These are phyloP conservation scores for Alectoria sarmentosa DNA, from an alignment of 495 filamentous ascomycete genomes.

Conservation along the genomic window DNA sequence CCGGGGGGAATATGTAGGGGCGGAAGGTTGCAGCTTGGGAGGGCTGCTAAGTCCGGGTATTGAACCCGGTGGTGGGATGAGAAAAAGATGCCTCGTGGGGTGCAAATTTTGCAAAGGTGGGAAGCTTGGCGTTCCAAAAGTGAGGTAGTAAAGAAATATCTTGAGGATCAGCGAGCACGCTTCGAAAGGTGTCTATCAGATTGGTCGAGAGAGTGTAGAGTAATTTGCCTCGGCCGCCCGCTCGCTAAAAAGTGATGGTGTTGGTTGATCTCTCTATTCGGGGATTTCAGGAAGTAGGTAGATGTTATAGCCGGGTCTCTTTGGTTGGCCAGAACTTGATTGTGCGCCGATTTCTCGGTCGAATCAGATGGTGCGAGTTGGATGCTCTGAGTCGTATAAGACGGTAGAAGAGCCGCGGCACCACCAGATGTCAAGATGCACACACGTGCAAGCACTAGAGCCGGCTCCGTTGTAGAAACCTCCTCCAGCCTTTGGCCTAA, in stretches of 20 bases:
- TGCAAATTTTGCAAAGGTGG: background rate
- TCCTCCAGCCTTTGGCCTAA: no score
- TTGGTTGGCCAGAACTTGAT: background rate
- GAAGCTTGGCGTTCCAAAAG: background rate
- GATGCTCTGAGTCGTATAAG: background rate
- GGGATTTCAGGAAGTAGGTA: no score
- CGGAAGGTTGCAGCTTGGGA: background rate
- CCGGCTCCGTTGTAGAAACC: background rate
- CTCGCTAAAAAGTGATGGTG: background rate
- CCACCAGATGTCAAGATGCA: background rate
- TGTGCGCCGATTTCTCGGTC: background rate
- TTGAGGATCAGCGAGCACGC: background rate
- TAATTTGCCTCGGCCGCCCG: background rate
- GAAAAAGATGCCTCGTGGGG: background rate
- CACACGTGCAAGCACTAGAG: conserved; percentile 2
- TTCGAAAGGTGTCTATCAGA: background rate
- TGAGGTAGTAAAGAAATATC: background rate
- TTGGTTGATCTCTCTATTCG: no score
- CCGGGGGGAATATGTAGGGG: conserved; percentile 1
- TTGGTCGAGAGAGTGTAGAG: background rate
- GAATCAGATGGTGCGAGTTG: no score
- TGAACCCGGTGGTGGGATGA: background rate
- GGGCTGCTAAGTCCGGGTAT: background rate
- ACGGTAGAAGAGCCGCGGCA: background rate
- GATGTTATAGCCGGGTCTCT: background rate